A percentile compares a stretch with the other conserved stretches of the same genome.
phyloP scores from a whole-genome alignment of 2,329 filamentous ascomycete species.

The Sphaerulina vaccinii region DNA sequence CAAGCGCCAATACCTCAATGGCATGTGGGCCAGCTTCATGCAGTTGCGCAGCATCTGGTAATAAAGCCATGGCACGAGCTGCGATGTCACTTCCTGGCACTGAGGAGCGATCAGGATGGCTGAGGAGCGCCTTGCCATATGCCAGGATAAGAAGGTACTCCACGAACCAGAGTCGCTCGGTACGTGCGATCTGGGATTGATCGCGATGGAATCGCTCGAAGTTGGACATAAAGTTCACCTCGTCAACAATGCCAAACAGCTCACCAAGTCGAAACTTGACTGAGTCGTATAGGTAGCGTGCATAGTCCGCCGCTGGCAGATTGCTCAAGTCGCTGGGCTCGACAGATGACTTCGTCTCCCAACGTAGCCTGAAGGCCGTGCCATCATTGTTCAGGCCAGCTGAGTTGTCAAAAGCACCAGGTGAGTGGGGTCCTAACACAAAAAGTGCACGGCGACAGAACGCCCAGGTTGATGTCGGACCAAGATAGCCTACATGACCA shows the following conservation, averaged over 20 bases:
- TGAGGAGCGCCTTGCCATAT: conserved; percentile 54
- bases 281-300: conserved; percentile 55
- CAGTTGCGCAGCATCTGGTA: conserved; percentile 14
- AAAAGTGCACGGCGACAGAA: conserved; percentile 51
- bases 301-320: conserved; percentile 53
- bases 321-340: conserved; percentile 38
- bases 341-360: conserved; percentile 44
- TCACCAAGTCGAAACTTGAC: conserved; percentile 59
- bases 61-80: conserved; percentile 2
- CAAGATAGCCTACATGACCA: conserved; percentile 48
- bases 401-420: conserved; percentile 46
- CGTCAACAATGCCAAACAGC: conserved; percentile 56
- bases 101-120: conserved; percentile 7
- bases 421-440: conserved; percentile 47
- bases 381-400: conserved; percentile 53
- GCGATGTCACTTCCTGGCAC: conserved; percentile 39
- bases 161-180: conserved; percentile 50
- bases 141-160: conserved; percentile 56
- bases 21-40: conserved; percentile 15
- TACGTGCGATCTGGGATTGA: conserved; percentile 25
- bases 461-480: conserved; percentile 58
- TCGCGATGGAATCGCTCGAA: conserved; percentile 44
- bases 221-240: conserved; percentile 50
- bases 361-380: conserved; percentile 52
- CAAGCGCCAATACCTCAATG: conserved; percentile 17